These are phyloP conservation scores for Heliosperma pusillum DNA, from an alignment of 148 eudicot species.

Conservation along the genomic window DNA sequence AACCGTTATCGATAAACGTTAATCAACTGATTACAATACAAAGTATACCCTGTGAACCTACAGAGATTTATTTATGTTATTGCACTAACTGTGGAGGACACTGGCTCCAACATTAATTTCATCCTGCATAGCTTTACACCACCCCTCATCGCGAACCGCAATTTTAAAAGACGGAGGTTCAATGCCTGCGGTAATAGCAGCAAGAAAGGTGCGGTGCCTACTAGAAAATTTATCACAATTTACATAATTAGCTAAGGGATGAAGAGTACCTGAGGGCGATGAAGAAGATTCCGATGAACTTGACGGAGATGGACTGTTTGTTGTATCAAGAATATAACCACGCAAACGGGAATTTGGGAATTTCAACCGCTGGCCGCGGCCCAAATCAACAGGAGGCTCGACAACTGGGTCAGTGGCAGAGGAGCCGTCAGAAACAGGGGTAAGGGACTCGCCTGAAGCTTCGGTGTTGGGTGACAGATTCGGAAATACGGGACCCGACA, in stretches of 20 bases:
- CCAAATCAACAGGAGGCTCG: background rate
- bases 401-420: too few relatives aligned
- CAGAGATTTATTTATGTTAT: too few relatives aligned
- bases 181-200: background rate
- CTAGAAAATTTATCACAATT: background rate
- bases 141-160: background rate
- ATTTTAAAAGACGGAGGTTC: background rate
- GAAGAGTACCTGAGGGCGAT: background rate
- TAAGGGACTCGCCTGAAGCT: too few relatives aligned
- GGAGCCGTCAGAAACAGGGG: too few relatives aligned
- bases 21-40: too few relatives aligned
- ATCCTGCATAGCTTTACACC: background rate
- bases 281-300: background rate
- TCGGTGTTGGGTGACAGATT: too few relatives aligned
- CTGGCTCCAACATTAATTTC: background rate
- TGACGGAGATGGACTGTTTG: background rate
- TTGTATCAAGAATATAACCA: background rate
- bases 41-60: too few relatives aligned
- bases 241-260: background rate
- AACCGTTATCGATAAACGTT: too few relatives aligned
- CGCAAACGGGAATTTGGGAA: background rate
- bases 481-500: too few relatives aligned
- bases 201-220: background rate
- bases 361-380: background rate
- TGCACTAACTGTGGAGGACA: too few relatives aligned